Evolutionary conservation across 2,329 filamentous ascomycete genomes (phyloP), one percentile per base, ranked within the genome.

Genomic region (Arthrobotrys pseudoclavata): DNA sequence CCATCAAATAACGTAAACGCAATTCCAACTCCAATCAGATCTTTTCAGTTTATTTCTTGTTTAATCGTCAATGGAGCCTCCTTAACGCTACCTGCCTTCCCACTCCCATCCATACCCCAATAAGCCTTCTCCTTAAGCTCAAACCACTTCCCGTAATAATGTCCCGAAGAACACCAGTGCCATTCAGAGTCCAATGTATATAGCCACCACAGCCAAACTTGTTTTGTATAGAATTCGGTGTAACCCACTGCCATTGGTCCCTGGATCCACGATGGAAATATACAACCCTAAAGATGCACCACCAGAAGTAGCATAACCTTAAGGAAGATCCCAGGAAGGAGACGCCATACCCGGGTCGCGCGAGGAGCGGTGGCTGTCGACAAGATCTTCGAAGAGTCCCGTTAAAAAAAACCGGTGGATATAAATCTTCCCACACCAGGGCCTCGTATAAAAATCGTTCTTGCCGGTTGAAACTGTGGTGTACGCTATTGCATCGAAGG

Each of bases 211-310:
- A 76, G 55, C 72, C 61, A 67, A 62, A 29, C 29, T 45, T 18
- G 15, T 50, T 48, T 66, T 50, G 24, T 24, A 50, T 50, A 63
- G 55, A 70, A 47, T 29, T 3, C 10, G 13, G 61, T 76, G 66
- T 76, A 69, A 61, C 72, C 72, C 72, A 70, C 24, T 70, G 72
- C 72, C 72, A 76, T 76, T 76, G 72, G 72, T 76, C 72, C 66
- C 60, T 42, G 26, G 40, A 69, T 76, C 72, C 61, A 76, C 42
- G 15, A 52, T 62, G 45, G 45, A 42, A 34, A 66, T 13, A 48
- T 20, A n/a, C 20, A 34, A 22, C 40, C 29, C 24, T 24, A 7
- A 18, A 15, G 20, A 0, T 42, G 42, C 7, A 42, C 55, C 31
- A n/a, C 55, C 31, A 24, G 5, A 42, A 26, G 55, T 7, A 24